Percentiles rank a stretch among this genome's conserved stretches.
Evolutionary conservation across 108 stramenopile genomes (phyloP).

Genomic region (Chaetoceros tenuissimus): DNA sequence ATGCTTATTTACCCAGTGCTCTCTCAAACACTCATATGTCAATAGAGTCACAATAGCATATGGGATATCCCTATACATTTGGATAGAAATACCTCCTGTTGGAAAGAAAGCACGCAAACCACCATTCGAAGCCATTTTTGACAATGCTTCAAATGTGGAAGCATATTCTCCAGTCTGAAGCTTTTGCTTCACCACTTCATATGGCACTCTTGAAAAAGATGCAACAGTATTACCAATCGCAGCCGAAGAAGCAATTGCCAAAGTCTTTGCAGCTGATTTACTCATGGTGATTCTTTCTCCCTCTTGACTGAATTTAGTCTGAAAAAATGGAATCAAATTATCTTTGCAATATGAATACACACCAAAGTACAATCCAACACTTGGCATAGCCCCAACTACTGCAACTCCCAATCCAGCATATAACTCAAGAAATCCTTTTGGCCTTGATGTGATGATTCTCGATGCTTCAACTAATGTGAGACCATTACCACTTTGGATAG

Average conservation of each 20-base stretch:
- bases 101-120: conserved; percentile 78
- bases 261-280: conserved; percentile 12
- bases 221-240: conserved; percentile 88
- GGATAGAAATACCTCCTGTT: conserved; percentile 72
- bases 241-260: conserved; percentile 71
- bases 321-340: conserved; percentile 29
- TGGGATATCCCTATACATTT: conserved; percentile 93
- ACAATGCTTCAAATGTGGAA: conserved; percentile 53
- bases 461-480: conserved; percentile 57
- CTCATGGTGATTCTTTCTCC: background rate
- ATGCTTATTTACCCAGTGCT: conserved; percentile 24
- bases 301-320: conserved; percentile 11
- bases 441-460: conserved; percentile 39
- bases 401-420: conserved; percentile 82
- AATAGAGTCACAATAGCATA: conserved; percentile 92
- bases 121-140: conserved; percentile 39
- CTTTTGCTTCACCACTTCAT: conserved; percentile 93
- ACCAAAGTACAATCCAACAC: conserved; percentile 84
- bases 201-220: conserved; percentile 87
- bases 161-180: conserved; percentile 84
- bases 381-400: conserved; percentile 75
- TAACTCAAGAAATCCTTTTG: conserved; percentile 66
- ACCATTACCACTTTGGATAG: conserved; percentile 16
- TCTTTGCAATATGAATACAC: conserved; percentile 79
- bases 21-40: conserved; percentile 83